Conservation (phyloP, 306 rosid genomes). For the Rubus parviflorus region DNA sequence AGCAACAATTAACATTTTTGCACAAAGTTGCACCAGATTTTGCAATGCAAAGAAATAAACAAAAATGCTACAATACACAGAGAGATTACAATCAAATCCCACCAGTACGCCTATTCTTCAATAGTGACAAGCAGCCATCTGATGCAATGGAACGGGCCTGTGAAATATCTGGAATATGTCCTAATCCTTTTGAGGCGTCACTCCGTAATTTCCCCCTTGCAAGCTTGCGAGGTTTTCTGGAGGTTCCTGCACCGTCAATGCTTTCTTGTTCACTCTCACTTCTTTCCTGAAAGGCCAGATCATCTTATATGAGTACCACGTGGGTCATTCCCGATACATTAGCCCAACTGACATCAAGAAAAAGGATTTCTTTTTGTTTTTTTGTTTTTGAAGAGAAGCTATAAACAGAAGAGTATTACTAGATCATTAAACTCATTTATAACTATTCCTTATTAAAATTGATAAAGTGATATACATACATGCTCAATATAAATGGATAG, state of each 20-base stretch:
- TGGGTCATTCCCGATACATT: slow-evolving; percentile 14
- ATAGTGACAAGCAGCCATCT: slow-evolving; percentile 74
- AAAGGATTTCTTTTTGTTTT: neutral
- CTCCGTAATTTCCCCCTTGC: slow-evolving; percentile 48
- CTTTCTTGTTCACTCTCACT: slow-evolving; percentile 85
- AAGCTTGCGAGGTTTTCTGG: slow-evolving; percentile 58
- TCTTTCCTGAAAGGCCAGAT: slow-evolving; percentile 68
- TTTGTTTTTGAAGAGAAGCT: neutral
- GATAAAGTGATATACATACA: neutral
- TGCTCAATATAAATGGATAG: neutral
- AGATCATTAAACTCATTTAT: neutral
- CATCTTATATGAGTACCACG: slow-evolving; percentile 33
- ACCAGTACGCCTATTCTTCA: slow-evolving; percentile 83
- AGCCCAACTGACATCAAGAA: neutral
- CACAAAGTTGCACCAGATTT: slow-evolving; percentile 1
- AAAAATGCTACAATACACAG: slow-evolving; percentile 1
- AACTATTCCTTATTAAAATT: neutral
- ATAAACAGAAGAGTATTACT: neutral
- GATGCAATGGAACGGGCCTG: slow-evolving; percentile 63
- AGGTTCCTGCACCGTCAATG: slow-evolving; percentile 53
- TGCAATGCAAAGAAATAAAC: neutral
- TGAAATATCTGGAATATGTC: slow-evolving; percentile 58
- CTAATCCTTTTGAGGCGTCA: slow-evolving; percentile 48
- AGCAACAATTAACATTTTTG: neutral
- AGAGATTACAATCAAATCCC: slow-evolving; percentile 36